Base-by-base conservation (phyloP, 2,329 filamentous ascomycete genomes). In the Apiospora hydei region DNA sequence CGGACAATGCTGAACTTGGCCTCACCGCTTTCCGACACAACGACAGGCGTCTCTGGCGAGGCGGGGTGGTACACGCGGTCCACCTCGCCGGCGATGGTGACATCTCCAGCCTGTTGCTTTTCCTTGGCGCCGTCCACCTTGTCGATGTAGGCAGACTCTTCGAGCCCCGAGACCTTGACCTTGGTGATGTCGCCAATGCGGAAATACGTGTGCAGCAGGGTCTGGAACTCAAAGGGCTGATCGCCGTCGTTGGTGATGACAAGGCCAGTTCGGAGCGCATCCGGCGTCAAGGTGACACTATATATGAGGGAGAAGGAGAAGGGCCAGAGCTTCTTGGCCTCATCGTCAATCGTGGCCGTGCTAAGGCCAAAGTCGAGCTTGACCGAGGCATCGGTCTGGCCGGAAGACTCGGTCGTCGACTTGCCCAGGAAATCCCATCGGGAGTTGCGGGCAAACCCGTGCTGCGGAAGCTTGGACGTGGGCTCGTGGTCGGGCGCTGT, bases 301-400 rank as follows among this genome's bases (percentile, higher is more conserved):
- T 99, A 99, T 71, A 98, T 92, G 69, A 98, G 88, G 5, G 93
- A 93, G 81, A 99, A 99, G 74, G 93, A 91, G 80, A 92, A 93
- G 2, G 93, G 92, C 96, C 96, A 99, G 34, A 91, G 88, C 77
- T 89, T 88, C 80, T 89, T 90, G 76, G 89, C 88, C 61, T 91
- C 88, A 0, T 92, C 90, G 76, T 88, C 89, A 72, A 98, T 86
- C 79, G 92, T 92, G 69, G 89, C 87, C 41, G 90, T 89, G 69
- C 93, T 94, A 47, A 99, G 91, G 41, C 96, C 96, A 82, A 99
- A 98, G 85, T 99, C 96, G 73, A 99, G 91, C 88, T 97, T 98
- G 76, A 98, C 92, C 68, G 91, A 92, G 78, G 90, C 86, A 79
- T 93, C 88, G 74, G 85, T 85, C 66, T 82, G 82, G 72, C 76